Evolutionary conservation across 116 monocot species (phyloP), one percentile per base, ranked within the genome.

Genomic region (Iris pallida): DNA sequence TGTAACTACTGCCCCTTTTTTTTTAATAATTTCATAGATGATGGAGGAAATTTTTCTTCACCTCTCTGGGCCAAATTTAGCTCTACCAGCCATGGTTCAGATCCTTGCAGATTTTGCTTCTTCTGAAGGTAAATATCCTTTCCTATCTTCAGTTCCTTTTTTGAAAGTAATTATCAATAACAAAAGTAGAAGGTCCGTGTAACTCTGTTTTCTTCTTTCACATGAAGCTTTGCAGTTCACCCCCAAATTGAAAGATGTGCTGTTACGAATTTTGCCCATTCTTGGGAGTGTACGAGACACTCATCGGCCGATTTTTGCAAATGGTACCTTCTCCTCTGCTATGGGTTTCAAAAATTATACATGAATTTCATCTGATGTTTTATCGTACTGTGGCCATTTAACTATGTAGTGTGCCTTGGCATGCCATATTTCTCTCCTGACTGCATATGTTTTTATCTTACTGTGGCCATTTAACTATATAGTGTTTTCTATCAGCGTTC

Each of bases 1-100:
- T 7, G 4, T 43, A 41, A 14, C 7, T 2, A 20, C 2, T 20
- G 42, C 41, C 41, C 60, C 42, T 42, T 61, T 6, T 43, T 43
- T 61, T 61, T 5, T 9, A 48, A 6, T 48, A 6, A 48, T 48
- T 48, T 48, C 9, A 48, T n/a, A n/a, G 97, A 86, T 97, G 89
- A 89, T 97, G 92, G 97, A 89, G 66, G 97, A 97, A 78, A 70
- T 97, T 71, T 97, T 92, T 85, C 83, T 78, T 73, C 87, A 97
- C 62, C 53, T 97, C 5, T 83, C 97, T 79, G 97, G 95, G 68
- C 72, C 89, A 62, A 87, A 73, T 81, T 80, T 85, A 63, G 83
- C 90, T 74, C 42, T 87, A 53, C 93, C 90, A 73, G 70, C 93
- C 55, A 90, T 98, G 88, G 85, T 98, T 63, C 97, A 98, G 75